Evolutionary conservation across 1,284 basidiomycete species (phyloP).

Genomic region (Mrakiaceae sp.): DNA sequence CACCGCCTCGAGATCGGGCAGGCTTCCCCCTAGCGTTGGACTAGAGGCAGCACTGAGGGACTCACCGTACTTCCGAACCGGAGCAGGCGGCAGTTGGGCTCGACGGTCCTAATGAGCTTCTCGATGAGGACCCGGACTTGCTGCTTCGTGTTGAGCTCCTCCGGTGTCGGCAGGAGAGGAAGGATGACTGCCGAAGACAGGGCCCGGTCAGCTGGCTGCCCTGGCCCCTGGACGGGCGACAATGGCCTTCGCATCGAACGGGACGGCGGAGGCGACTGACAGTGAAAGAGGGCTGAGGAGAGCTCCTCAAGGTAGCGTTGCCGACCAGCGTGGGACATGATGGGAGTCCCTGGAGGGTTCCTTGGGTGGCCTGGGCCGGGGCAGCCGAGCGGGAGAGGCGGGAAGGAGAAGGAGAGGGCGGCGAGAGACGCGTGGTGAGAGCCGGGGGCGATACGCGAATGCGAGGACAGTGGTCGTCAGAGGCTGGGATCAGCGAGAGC

Average conservation of each 20-base stretch:
- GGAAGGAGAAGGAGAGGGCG: too few species aligned
- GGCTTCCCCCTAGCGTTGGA: not conserved
- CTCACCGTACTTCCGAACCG: slow-evolving; percentile 94
- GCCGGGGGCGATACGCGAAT: too few species aligned
- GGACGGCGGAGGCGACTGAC: not conserved
- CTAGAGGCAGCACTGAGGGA: slow-evolving; percentile 3
- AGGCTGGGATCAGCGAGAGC: too few species aligned
- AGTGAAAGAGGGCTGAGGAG: slow-evolving; percentile 36
- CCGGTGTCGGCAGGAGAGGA: slow-evolving; percentile 72
- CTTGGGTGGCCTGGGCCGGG: too few species aligned
- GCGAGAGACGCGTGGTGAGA: too few species aligned
- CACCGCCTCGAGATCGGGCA: not conserved
- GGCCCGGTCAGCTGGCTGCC: too few species aligned
- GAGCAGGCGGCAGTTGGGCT: slow-evolving; percentile 77
- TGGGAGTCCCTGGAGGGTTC: too few species aligned
- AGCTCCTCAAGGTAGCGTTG: slow-evolving; percentile 34
- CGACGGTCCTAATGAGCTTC: slow-evolving; percentile 84
- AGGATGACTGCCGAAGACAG: slow-evolving; percentile 49
- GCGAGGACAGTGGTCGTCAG: too few species aligned
- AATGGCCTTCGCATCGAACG: slow-evolving; percentile 24
- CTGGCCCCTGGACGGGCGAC: not conserved
- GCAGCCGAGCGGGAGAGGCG: too few species aligned
- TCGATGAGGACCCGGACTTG: slow-evolving; percentile 89
- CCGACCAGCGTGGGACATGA: not conserved
- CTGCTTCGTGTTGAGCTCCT: slow-evolving; percentile 89